Evolutionary conservation across 2,329 filamentous ascomycete species (phyloP), one percentile per base, ranked within the genome.

Genomic region (Alternaria longipes): DNA sequence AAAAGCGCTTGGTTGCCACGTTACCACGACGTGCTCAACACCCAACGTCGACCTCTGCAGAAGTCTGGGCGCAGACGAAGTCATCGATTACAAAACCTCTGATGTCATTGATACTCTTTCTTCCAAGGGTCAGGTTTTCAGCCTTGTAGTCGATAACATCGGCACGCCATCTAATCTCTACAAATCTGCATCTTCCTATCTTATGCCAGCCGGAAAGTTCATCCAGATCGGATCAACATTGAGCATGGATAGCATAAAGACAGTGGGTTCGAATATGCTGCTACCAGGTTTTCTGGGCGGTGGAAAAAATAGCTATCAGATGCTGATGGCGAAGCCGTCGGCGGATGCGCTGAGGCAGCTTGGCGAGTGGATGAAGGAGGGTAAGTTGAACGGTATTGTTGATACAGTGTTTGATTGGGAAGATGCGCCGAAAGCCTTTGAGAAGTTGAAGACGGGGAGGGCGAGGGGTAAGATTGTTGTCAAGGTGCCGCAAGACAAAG

Each of bases 1-100:
- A 8, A 90, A 89, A 72, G 79, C 80, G 0, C 69, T 87, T 4
- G 88, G 87, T 0, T 88, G 85, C 65, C 79, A 84, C 62, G 88
- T 91, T 32, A 86, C 84, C 2, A 81, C 82, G 2, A 84, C 83
- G 5, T 91, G 89, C 69, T 90, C 87, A 9, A 81, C 79, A 0
- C 73, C 74, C 6, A 91, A 90, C 71, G 79, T 83, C 0, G 82
- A 85, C 45, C 73, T 90, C 2, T 88, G 86, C 70, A 82, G 82
- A 61, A 76, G 78, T 3, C 75, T 91, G 1, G 89, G 89, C 1
- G 89, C 89, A 7, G 87, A 90, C 65, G 85, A 87, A 60, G 83
- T 90, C 30, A 81, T 90, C 47, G 86, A 90, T 68, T 90, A 90
- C 72, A 84, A 82, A 18, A 75, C 78, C 0, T 72, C 78, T 30